Base-by-base conservation (phyloP, 768 basidiomycete species). In the Mycena galericulata region DNA sequence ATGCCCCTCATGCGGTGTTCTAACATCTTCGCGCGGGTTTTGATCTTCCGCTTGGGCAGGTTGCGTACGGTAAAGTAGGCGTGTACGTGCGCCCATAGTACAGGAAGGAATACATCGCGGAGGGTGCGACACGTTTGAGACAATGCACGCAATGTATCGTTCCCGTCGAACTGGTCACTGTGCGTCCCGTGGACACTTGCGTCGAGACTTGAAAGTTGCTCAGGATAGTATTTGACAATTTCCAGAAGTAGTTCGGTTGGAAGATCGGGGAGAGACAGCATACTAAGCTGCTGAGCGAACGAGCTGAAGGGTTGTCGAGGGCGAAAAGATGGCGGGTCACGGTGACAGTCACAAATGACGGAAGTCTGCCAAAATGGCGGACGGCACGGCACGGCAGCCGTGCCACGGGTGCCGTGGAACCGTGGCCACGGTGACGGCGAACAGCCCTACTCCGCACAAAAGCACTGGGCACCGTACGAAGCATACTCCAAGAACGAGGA, bases 161-260 rank as follows among this genome's bases (percentile, higher is more conserved):
- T 56, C 8, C 66, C 59, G 7, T 10, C n/a, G 46, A 40, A 67
- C 40, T 47, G 26, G 1, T 62, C 17, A 50, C 41, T 53, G 29
- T 1, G 12, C 27, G 51, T 18, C 11, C 64, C 49, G 1, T 24
- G 29, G 11, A 51, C 17, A 29, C 18, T 4, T 12, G 56, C 56
- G n/a, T 65, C 64, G 10, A 59, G 5, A 12, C 29, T 46, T 1
- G 49, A 38, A 32, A 29, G 29, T 8, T 61, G 38, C 9, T 38
- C 51, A 6, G 65, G 50, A 30, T 60, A 67, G 58, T 67, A 41
- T 34, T 60, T 56, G 36, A 49, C 26, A 2, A 56, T 62, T 46
- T 67, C 59, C 20, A 56, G 47, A 27, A 67, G 66, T 11, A 67
- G 51, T 34, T 67, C 66, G 11, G 51, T 67, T n/a, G 66, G 66